These are phyloP conservation scores for Huiozyma sinensis DNA, from an alignment of 805 yeast species.

Conservation along the genomic window DNA sequence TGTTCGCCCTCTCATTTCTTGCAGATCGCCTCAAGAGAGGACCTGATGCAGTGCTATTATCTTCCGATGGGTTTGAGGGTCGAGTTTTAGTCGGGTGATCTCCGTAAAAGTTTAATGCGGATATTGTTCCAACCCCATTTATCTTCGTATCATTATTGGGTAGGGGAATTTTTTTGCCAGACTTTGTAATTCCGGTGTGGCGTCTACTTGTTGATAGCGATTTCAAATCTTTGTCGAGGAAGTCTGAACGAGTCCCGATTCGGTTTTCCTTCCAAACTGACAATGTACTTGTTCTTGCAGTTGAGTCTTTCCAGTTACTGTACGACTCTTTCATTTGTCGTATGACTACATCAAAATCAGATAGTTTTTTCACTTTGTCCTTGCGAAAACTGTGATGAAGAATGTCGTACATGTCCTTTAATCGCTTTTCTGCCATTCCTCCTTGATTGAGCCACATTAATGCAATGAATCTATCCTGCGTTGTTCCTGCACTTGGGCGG, in stretches of 20 bases:
- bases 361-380: too few species aligned
- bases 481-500: background rate
- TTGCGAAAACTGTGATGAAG: background rate
- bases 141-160: background rate
- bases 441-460: background rate
- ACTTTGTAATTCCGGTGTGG: too few species aligned
- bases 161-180: background rate
- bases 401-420: background rate
- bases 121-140: background rate
- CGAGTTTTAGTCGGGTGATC: background rate
- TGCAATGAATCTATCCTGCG: slow-evolving; percentile 2
- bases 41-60: background rate
- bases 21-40: slow-evolving; percentile 4
- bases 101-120: background rate
- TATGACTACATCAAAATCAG: too few species aligned
- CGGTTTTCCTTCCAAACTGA: too few species aligned
- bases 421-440: background rate
- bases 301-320: too few species aligned
- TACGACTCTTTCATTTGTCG: too few species aligned
- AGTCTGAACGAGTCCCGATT: too few species aligned
- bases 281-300: too few species aligned
- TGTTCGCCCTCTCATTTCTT: background rate
- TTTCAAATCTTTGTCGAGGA: too few species aligned
- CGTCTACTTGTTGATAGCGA: too few species aligned
- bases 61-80: background rate